Evolutionary conservation across 768 basidiomycete species (phyloP).

Genomic region (Suillus hirtellus): DNA sequence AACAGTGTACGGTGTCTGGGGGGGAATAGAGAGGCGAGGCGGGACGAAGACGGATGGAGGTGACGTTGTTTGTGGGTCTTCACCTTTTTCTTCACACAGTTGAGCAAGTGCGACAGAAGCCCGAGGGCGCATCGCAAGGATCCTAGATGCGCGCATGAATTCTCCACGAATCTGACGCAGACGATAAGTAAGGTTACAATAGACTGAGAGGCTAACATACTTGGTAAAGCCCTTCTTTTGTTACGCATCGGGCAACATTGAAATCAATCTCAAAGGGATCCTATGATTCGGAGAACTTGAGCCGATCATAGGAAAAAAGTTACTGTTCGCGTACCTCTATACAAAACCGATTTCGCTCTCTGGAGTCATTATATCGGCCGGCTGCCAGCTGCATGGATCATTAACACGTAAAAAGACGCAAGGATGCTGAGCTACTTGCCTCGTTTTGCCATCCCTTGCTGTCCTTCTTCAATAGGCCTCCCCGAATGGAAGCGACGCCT

Average conservation of each 20-base stretch:
- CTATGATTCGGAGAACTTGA: constrained; percentile 39
- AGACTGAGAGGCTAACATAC: constrained; percentile 38
- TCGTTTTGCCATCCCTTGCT: constrained; percentile 95
- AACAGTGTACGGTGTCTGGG: constrained; percentile 71
- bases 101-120: constrained; percentile 82
- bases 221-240: constrained; percentile 93
- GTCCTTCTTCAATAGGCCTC: constrained; percentile 87
- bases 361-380: constrained; percentile 61
- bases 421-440: constrained; percentile 44
- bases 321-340: constrained; percentile 68
- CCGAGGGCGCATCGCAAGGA: constrained; percentile 76
- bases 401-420: constrained; percentile 11
- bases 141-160: constrained; percentile 93
- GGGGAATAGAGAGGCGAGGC: constrained; percentile 51
- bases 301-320: not conserved
- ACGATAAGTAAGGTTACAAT: constrained; percentile 5
- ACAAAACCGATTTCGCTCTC: constrained; percentile 93
- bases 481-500: constrained; percentile 88
- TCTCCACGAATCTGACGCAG: constrained; percentile 86
- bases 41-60: constrained; percentile 43
- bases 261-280: constrained; percentile 97
- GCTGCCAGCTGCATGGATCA: constrained; percentile 42
- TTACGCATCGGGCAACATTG: constrained; percentile 96
- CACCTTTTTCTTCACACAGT: constrained; percentile 87
- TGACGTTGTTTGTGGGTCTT: constrained; percentile 40